Evolutionary conservation across 768 basidiomycete genomes (phyloP).

Genomic region (Mycena kentingensis): DNA sequence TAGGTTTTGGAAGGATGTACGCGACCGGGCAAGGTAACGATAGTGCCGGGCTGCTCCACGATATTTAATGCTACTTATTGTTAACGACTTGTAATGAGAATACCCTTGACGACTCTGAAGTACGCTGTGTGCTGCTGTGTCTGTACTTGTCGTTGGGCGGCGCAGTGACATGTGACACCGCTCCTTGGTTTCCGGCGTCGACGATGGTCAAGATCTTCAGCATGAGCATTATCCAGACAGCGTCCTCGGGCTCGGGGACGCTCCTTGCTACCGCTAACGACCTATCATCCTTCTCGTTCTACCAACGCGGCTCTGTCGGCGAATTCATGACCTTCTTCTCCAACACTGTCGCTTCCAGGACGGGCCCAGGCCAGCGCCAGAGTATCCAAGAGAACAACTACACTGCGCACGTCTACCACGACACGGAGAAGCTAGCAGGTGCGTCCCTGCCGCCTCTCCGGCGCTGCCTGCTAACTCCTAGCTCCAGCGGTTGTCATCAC

Average conservation of each 20-base stretch:
- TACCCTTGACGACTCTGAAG: conserved; percentile 7
- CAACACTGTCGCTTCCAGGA: conserved; percentile 89
- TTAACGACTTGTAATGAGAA: conserved; percentile 3
- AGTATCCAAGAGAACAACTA: conserved; percentile 94
- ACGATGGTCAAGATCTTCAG: conserved; percentile 87
- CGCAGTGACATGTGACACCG: conserved; percentile 2
- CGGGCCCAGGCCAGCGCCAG: conserved; percentile 84
- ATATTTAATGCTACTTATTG: conserved; percentile 15
- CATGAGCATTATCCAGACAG: conserved; percentile 71
- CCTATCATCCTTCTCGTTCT: conserved; percentile 91
- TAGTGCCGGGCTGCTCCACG: not conserved
- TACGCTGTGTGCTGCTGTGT: not conserved
- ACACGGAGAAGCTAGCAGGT: conserved; percentile 86
- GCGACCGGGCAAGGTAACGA: conserved; percentile 32
- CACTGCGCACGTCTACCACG: conserved; percentile 91
- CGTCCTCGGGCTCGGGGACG: conserved; percentile 62
- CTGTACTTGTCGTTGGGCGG: not conserved
- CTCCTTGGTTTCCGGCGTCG: conserved; percentile 8
- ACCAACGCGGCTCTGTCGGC: conserved; percentile 81
- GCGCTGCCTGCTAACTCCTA: conserved; percentile 5
- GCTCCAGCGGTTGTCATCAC: conserved; percentile 83
- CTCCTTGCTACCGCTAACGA: conserved; percentile 73
- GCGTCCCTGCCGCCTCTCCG: conserved; percentile 26
- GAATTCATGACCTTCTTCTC: conserved; percentile 96
- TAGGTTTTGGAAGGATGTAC: conserved; percentile 48